These are phyloP conservation scores for Pestalotiopsis sp. DNA, from an alignment of 2,329 filamentous ascomycete species.

Conservation along the genomic window DNA sequence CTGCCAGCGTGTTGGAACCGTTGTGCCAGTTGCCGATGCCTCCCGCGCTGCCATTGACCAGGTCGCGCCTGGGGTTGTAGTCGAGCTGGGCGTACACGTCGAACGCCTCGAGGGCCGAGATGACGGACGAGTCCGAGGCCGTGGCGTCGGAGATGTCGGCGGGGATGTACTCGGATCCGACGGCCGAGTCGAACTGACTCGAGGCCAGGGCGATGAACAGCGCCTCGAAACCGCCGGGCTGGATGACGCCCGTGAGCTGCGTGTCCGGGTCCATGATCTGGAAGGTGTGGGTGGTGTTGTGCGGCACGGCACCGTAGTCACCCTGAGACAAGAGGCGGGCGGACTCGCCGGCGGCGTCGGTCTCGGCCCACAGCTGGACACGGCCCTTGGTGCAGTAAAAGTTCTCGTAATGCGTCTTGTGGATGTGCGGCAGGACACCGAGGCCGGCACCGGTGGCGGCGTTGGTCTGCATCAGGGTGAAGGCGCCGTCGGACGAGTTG, in stretches of 20 bases:
- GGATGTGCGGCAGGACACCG: conserved; percentile 46
- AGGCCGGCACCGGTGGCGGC: conserved; percentile 37
- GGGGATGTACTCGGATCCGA: conserved; percentile 11
- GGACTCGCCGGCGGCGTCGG: conserved; percentile 32
- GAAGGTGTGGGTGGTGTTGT: conserved; percentile 51
- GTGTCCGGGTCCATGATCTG: conserved; percentile 50
- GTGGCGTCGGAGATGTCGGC: conserved; percentile 23
- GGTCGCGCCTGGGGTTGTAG: conserved; percentile 41
- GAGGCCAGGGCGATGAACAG: conserved; percentile 41
- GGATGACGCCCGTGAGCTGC: conserved; percentile 47
- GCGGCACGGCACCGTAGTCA: conserved; percentile 48
- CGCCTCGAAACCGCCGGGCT: conserved; percentile 51
- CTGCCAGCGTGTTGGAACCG: conserved; percentile 36
- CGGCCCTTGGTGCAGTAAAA: conserved; percentile 48
- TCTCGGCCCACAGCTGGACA: conserved; percentile 44
- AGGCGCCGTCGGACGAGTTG: conserved; percentile 45
- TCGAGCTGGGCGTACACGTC: conserved; percentile 46
- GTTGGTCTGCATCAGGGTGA: conserved; percentile 47
- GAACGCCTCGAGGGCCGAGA: conserved; percentile 39
- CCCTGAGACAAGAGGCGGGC: conserved; percentile 43
- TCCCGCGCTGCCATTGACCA: conserved; percentile 42
- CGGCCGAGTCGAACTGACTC: neutral
- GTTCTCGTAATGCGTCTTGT: conserved; percentile 47
- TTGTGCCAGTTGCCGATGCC: conserved; percentile 41
- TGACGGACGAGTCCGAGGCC: conserved; percentile 31